phyloP scores from a whole-genome alignment of 805 yeast genomes.

The Gaillardinia entomophila region DNA sequence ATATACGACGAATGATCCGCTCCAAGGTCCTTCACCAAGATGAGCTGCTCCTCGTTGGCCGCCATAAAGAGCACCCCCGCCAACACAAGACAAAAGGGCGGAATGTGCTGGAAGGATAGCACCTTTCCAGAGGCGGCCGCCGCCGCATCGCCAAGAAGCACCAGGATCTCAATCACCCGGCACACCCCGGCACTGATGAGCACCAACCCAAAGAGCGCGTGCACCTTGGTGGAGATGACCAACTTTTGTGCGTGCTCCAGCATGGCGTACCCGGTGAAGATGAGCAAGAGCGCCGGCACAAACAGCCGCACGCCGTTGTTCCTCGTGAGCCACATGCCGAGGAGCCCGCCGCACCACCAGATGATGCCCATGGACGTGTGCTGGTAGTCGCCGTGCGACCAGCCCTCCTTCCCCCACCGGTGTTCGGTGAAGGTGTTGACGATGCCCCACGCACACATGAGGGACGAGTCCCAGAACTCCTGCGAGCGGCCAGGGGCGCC shows the following conservation, averaged over 20 bases:
- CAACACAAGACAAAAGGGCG: constrained; percentile 74
- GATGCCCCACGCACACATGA: constrained; percentile 87
- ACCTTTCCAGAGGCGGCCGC: constrained; percentile 38
- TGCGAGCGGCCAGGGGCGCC: constrained; percentile 43
- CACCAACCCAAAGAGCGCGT: constrained; percentile 76
- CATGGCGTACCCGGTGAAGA: constrained; percentile 94
- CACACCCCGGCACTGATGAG: constrained; percentile 73
- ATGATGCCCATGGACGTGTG: constrained; percentile 95
- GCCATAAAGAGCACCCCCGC: constrained; percentile 85
- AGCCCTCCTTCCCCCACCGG: constrained; percentile 82
- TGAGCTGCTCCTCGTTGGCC: constrained; percentile 86
- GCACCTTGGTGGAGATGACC: constrained; percentile 78
- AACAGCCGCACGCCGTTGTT: constrained; percentile 55
- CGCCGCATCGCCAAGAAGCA: constrained; percentile 62
- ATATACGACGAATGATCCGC: constrained; percentile 85
- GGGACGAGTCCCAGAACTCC: constrained; percentile 75
- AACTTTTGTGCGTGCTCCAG: constrained; percentile 78
- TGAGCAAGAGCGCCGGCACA: constrained; percentile 74
- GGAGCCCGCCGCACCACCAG: constrained; percentile 93
- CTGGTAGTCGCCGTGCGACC: constrained; percentile 93
- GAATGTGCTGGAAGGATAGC: constrained; percentile 74
- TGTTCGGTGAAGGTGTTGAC: constrained; percentile 96
- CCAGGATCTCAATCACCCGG: constrained; percentile 74
- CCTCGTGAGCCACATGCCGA: constrained; percentile 74
- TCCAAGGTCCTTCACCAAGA: constrained; percentile 62